Conservation (phyloP, 129 eudicot species). For the Solidago caesia region DNA sequence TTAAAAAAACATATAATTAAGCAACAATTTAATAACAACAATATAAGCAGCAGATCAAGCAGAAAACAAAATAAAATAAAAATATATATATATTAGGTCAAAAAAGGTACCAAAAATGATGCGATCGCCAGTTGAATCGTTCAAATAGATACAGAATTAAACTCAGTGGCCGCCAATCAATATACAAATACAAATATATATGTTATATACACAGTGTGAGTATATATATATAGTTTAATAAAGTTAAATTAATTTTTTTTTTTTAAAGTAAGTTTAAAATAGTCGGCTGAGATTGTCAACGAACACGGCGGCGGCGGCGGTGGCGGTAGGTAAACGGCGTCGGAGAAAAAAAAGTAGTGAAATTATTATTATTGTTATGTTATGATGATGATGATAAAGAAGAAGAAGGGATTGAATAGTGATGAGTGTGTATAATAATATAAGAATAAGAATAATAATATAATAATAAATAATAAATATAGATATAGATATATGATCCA, state of each 20-base stretch:
- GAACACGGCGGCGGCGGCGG: slow-evolving; percentile 36
- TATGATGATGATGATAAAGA: slow-evolving; percentile 3
- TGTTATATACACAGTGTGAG: background rate
- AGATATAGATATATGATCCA: slow-evolving; percentile 27
- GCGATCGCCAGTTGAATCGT: slow-evolving; percentile 39
- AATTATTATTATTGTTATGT: background rate
- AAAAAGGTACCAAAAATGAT: slow-evolving; percentile 31
- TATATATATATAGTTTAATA: slow-evolving; percentile 9
- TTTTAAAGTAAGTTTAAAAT: background rate
- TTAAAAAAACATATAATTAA: background rate
- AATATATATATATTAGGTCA: background rate
- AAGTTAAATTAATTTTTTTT: background rate
- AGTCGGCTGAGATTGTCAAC: slow-evolving; percentile 16
- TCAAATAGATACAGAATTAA: slow-evolving; percentile 9
- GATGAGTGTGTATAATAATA: too few species aligned
- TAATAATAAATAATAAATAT: too few species aligned
- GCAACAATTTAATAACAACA: slow-evolving; percentile 1
- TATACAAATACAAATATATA: background rate
- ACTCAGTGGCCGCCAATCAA: slow-evolving; percentile 28
- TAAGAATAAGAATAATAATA: too few species aligned
- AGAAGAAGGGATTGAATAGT: slow-evolving; percentile 10
- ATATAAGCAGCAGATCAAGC: slow-evolving; percentile 39
- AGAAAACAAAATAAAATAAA: slow-evolving; percentile 4
- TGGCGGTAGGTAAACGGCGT: slow-evolving; percentile 34
- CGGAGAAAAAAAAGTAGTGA: slow-evolving; percentile 18